Base-by-base conservation (phyloP, 140 eudicot genomes). In the Senecio squalidus region DNA sequence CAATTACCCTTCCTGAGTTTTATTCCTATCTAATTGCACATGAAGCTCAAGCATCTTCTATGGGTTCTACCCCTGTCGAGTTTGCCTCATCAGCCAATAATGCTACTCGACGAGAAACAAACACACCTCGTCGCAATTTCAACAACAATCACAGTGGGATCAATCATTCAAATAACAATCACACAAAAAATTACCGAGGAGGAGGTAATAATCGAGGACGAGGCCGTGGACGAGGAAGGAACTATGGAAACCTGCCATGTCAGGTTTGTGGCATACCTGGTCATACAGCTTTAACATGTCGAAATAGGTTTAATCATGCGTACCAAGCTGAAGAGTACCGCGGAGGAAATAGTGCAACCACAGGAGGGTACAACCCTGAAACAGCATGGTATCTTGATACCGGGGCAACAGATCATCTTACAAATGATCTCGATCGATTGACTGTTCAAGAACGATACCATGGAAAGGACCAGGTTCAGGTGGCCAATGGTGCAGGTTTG, bases 21-120 rank as follows among this genome's bases (percentile, higher is more conserved):
- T 44, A 44, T 44, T 44, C 50, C 8, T 44, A 44, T 44, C 8
- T 44, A 44, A 44, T 44, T 44, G 50, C 50, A 15, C 50, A 44
- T 15, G 50, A 44, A 10, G 50, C 23, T 15, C 50, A 44, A 44
- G 50, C 50, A 9, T 9, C 22, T 39, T 1, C 50, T 23, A 44
- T 44, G 8, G 24, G 22, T 3, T n/a, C n/a, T n/a, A 44, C 15
- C 50, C 15, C 50, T 3, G 9, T 17, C 4, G 23, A 39, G 15
- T 39, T 39, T 15, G 2, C 45, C 9, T 39, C 45, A 3, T 39
- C 45, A 2, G 45, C 45, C 9, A 39, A 39, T 13, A 39, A 39
- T 13, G 45, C 15, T 9, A 4, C 50, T 17, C 50, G 50, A 15
- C 50, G 16, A 44, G 50, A 44, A 15, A 15, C 50, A 15, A 44